Conservation (phyloP, 805 yeast species). For the Ogataea degrootiae region DNA sequence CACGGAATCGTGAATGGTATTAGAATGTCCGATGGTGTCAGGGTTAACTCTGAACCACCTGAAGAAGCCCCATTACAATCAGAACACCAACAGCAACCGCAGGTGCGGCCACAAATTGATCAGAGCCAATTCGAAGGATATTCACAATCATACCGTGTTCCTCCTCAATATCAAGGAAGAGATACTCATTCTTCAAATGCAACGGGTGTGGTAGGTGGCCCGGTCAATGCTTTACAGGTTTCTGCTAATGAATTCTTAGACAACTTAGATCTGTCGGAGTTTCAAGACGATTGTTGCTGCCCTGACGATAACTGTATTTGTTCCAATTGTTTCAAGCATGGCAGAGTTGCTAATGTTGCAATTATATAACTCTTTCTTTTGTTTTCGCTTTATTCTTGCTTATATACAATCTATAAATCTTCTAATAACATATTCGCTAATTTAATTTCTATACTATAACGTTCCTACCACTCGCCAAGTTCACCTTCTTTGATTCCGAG, state of each 20-base stretch:
- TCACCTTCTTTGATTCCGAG: constrained; percentile 29
- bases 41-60: constrained; percentile 10
- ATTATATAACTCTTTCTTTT: background rate
- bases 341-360: constrained; percentile 18
- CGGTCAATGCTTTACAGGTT: constrained; percentile 4
- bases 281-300: constrained; percentile 27
- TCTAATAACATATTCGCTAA: background rate
- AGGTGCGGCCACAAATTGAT: background rate
- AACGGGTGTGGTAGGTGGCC: too few species aligned
- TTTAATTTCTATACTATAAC: background rate
- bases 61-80: constrained; percentile 3
- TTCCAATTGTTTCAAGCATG: constrained; percentile 30
- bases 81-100: background rate
- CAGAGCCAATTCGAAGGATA: background rate
- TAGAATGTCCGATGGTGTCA: constrained; percentile 24
- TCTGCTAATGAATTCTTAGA: constrained; percentile 19
- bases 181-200: too few species aligned
- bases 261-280: constrained; percentile 16
- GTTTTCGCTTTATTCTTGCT: background rate
- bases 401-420: background rate
- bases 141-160: background rate
- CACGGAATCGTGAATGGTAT: constrained; percentile 32
- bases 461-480: constrained; percentile 29
- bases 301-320: constrained; percentile 30
- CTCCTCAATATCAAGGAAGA: too few species aligned